Evolutionary conservation across 2,329 filamentous ascomycete genomes (phyloP).

Genomic region (Spiromastix sp.): DNA sequence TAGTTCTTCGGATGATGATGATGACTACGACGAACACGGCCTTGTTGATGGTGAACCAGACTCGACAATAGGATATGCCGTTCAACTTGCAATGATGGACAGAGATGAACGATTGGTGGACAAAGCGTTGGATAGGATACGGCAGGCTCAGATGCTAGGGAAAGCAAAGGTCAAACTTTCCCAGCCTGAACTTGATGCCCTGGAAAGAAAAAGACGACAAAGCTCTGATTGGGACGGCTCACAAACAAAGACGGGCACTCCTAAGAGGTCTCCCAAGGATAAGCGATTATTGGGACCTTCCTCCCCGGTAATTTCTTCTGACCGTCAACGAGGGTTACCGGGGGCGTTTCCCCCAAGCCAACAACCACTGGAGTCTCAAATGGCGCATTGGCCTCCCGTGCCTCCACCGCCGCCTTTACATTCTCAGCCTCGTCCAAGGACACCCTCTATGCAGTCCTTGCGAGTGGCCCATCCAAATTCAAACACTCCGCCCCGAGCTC

Average conservation of each 20-base stretch:
- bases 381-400: slow-evolving; percentile 18
- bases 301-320: slow-evolving; percentile 16
- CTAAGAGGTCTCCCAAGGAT: slow-evolving; percentile 15
- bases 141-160: slow-evolving; percentile 64
- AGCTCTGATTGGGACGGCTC: slow-evolving; percentile 24
- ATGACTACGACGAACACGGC: slow-evolving; percentile 43
- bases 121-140: slow-evolving; percentile 68
- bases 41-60: slow-evolving; percentile 27
- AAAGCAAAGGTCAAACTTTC: slow-evolving; percentile 70
- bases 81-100: slow-evolving; percentile 49
- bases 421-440: slow-evolving; percentile 32
- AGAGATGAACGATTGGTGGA: slow-evolving; percentile 68
- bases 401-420: slow-evolving; percentile 26
- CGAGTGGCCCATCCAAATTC: slow-evolving; percentile 28
- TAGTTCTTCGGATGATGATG: slow-evolving; percentile 29
- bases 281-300: not conserved
- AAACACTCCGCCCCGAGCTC: slow-evolving; percentile 24
- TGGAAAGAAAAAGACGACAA: slow-evolving; percentile 58
- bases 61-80: slow-evolving; percentile 33
- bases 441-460: slow-evolving; percentile 29
- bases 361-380: slow-evolving; percentile 36
- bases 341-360: slow-evolving; percentile 40
- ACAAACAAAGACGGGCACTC: slow-evolving; percentile 8
- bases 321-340: slow-evolving; percentile 25
- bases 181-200: slow-evolving; percentile 67